Evolutionary conservation across 257 asterid species (phyloP), one percentile per base, ranked within the genome.

Genomic region (Solanum boliviense): DNA sequence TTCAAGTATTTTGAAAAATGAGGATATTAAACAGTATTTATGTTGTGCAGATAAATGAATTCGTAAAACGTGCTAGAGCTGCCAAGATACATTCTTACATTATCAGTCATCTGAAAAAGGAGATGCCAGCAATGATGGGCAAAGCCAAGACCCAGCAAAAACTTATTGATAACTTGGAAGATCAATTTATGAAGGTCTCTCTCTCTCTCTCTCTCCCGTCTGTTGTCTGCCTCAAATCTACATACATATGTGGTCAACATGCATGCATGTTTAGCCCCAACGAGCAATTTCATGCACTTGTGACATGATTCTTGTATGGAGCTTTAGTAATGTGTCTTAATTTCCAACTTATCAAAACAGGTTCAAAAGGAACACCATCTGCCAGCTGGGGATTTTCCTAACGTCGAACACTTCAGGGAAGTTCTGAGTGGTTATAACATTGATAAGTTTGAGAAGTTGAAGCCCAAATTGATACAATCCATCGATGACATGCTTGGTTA

Each of bases 111-210:
- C 91, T 97, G 85, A 97, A 89, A 91, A 94, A 90, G 90, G 98
- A 96, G 90, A 97, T 97, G 99, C 99, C 99, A 81, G 98, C 98
- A 20, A 94, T 97, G 98, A 95, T 97, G 91, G 99, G 99, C 89
- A 97, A 97, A 91, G 94, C 99, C 27, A 95, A 97, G 94, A 68
- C 98, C 32, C 99, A 97, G 87, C 98, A 97, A 90, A 94, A 88
- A 88, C 98, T 97, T 86, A 86, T 95, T 12, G 98, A 97, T 88
- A 95, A 95, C 89, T 95, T 97, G 32, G 88, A 89, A 18, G 94
- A 92, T 67, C 98, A 93, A 89, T 97, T 97, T 52, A 98, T 92
- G 3, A 97, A 95, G 99, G 99, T 94, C 20, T 79, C 86, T 82
- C 86, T 67, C 39, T 12, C 73, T 8, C 39, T 39, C 23, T 12